These are phyloP conservation scores for Priceomyces melissophilus DNA, from an alignment of 805 yeast species.

Conservation along the genomic window DNA sequence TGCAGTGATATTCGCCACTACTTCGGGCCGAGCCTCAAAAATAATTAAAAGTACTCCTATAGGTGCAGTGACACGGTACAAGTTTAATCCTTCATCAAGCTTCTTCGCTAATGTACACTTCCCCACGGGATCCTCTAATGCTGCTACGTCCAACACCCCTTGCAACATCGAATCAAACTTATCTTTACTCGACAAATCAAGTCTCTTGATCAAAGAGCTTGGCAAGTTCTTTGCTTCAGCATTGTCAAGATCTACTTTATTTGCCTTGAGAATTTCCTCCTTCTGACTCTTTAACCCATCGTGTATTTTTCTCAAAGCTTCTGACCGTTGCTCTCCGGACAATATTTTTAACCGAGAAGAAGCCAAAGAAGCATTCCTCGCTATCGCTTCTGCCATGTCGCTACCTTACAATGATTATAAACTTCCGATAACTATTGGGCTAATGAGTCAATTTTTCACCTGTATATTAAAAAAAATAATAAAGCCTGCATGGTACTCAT, in stretches of 20 bases:
- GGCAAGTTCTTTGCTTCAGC: conserved; percentile 65
- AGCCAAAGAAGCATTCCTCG: conserved; percentile 76
- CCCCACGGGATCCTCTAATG: conserved; percentile 90
- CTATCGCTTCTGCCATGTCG: conserved; percentile 67
- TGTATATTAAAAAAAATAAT: too few relatives aligned
- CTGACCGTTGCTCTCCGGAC: conserved; percentile 66
- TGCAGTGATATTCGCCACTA: conserved; percentile 95
- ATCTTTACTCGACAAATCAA: conserved; percentile 77
- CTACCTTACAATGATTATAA: too few relatives aligned
- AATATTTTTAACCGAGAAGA: conserved; percentile 80
- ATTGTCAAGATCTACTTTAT: conserved; percentile 66
- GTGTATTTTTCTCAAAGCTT: conserved; percentile 69
- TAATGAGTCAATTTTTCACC: too few relatives aligned
- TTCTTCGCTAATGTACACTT: conserved; percentile 76
- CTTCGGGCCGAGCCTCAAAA: conserved; percentile 97
- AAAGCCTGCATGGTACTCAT: too few relatives aligned
- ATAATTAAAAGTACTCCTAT: conserved; percentile 91
- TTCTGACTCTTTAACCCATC: conserved; percentile 62
- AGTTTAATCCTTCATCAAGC: conserved; percentile 83
- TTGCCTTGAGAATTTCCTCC: conserved; percentile 65
- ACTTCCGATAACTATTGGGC: too few relatives aligned
- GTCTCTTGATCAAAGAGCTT: conserved; percentile 71
- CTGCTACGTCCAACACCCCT: conserved; percentile 90
- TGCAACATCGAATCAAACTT: conserved; percentile 93
- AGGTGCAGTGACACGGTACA: conserved; percentile 86